Conservation (phyloP, 2,329 filamentous ascomycete species). For the Tolypocladium ophioglossoides region DNA sequence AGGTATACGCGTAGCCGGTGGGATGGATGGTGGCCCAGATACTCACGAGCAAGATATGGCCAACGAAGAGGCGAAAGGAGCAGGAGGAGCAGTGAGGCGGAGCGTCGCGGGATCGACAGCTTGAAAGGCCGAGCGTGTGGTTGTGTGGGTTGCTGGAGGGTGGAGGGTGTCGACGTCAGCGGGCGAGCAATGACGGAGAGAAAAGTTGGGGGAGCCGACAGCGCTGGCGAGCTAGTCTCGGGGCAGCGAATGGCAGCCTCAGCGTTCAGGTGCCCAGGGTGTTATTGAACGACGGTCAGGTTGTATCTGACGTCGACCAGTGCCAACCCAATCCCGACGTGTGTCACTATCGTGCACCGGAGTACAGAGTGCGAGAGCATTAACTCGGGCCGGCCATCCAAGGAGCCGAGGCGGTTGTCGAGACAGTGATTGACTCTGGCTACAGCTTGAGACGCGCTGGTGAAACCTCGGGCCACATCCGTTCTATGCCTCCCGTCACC, state of each 20-base stretch:
- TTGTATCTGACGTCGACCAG: too few species aligned
- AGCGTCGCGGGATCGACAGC: conserved; percentile 4
- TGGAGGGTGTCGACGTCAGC: conserved; percentile 4
- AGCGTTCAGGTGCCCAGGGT: not conserved
- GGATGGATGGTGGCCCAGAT: not conserved
- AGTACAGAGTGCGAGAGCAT: not conserved
- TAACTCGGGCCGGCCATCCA: not conserved
- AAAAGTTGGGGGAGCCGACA: not conserved
- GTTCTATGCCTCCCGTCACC: too few species aligned
- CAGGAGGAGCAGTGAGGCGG: conserved; percentile 1
- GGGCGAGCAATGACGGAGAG: not conserved
- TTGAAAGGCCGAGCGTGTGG: not conserved
- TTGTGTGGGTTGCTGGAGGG: not conserved
- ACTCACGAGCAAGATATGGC: not conserved
- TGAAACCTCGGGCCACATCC: not conserved
- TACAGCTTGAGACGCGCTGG: not conserved
- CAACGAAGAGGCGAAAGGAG: not conserved
- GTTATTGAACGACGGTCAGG: too few species aligned
- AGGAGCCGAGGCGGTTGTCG: not conserved
- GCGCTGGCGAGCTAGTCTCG: not conserved
- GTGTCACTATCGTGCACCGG: not conserved
- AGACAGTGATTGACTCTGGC: not conserved
- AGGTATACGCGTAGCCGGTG: not conserved
- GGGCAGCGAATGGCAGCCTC: not conserved
- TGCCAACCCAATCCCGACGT: too few species aligned